phyloP scores from a whole-genome alignment of 345 rosid genomes.

The Sisymbrium irio region DNA sequence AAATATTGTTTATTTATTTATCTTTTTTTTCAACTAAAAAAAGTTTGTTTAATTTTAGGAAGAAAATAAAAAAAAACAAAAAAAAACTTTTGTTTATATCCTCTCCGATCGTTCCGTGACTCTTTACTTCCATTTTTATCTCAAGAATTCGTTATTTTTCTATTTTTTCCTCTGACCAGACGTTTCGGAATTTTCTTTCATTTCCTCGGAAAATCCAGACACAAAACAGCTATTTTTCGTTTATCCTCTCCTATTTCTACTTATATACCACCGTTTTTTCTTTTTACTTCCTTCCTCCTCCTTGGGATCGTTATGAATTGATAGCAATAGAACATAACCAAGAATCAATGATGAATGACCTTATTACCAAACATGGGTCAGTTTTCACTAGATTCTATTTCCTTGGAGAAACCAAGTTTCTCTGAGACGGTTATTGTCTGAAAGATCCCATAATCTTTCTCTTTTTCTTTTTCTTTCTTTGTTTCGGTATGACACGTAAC shows the following conservation, averaged over 20 bases:
- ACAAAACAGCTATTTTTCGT: conserved; percentile 15
- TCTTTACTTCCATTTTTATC: not conserved
- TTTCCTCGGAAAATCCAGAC: too few relatives aligned
- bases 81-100: not conserved
- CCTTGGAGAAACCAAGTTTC: conserved; percentile 10
- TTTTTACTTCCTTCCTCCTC: not conserved
- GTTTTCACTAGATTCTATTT: conserved; percentile 23
- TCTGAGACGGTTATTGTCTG: conserved; percentile 27
- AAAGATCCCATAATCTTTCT: conserved; percentile 13
- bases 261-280: not conserved
- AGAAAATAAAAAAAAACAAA: too few relatives aligned
- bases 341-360: conserved; percentile 31
- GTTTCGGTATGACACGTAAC: conserved; percentile 36
- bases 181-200: not conserved
- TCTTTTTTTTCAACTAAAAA: too few relatives aligned
- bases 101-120: conserved; percentile 2
- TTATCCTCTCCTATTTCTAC: not conserved
- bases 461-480: not conserved
- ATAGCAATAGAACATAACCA: conserved; percentile 11
- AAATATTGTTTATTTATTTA: not conserved
- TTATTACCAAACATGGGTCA: conserved; percentile 19
- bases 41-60: not conserved
- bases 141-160: not conserved
- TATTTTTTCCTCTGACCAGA: conserved; percentile 6
- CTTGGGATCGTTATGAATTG: conserved; percentile 20